Conservation (phyloP, 306 rosid genomes). For the Corylus avellana region DNA sequence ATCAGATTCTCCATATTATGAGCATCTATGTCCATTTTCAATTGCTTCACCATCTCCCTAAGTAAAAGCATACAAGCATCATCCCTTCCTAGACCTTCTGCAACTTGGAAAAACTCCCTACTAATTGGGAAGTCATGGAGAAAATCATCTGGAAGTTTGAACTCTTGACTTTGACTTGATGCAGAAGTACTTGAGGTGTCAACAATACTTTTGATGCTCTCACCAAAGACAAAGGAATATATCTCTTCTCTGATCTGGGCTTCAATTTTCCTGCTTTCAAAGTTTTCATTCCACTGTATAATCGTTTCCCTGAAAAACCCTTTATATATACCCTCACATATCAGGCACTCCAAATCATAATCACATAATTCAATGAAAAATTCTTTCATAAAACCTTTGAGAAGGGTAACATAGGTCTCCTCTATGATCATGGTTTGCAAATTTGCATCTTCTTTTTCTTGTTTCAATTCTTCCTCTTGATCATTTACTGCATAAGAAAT, state of each 20-base stretch:
- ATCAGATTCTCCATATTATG: slow-evolving; percentile 34
- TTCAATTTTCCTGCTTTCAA: slow-evolving; percentile 38
- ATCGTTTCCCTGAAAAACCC: slow-evolving; percentile 34
- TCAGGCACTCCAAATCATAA: slow-evolving; percentile 41
- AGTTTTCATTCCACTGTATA: slow-evolving; percentile 45
- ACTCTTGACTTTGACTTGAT: slow-evolving; percentile 25
- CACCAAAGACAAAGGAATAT: slow-evolving; percentile 33
- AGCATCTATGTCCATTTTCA: slow-evolving; percentile 42
- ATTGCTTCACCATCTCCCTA: slow-evolving; percentile 42
- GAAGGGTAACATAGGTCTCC: slow-evolving; percentile 26
- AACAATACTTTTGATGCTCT: slow-evolving; percentile 36
- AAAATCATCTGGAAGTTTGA: slow-evolving; percentile 14
- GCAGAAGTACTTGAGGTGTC: slow-evolving; percentile 10
- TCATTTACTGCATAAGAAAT: slow-evolving; percentile 21
- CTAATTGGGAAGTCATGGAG: not conserved
- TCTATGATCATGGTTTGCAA: slow-evolving; percentile 28
- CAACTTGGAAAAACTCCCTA: not conserved
- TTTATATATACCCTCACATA: slow-evolving; percentile 36
- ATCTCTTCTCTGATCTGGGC: slow-evolving; percentile 50
- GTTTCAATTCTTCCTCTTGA: slow-evolving; percentile 11
- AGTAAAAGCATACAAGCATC: slow-evolving; percentile 50
- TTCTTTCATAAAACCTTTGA: slow-evolving; percentile 33
- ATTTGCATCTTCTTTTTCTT: slow-evolving; percentile 35
- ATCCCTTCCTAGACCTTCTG: slow-evolving; percentile 39
- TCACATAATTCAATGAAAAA: slow-evolving; percentile 10